Conservation (phyloP, 2,329 filamentous ascomycete genomes). For the Colletotrichum camelliae region DNA sequence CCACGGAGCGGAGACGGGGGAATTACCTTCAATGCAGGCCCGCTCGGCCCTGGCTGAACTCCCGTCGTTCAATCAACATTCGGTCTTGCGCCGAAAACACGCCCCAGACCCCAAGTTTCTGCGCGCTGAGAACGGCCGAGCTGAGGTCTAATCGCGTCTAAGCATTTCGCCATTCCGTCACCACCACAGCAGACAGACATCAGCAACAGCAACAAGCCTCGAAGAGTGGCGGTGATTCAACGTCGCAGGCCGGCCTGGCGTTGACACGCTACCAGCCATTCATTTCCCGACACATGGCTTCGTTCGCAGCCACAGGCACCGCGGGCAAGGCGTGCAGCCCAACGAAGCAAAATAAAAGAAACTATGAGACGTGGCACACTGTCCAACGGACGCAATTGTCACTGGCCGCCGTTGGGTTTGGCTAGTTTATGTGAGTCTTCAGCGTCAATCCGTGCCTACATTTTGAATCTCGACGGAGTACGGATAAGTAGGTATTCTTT, state of each 20-base stretch:
- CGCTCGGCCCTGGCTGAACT: not conserved
- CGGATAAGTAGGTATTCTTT: not conserved
- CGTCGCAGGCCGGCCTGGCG: not conserved
- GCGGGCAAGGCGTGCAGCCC: not conserved
- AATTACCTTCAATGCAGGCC: not conserved
- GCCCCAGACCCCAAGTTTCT: not conserved
- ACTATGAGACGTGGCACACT: constrained; percentile 1
- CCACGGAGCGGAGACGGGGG: not conserved
- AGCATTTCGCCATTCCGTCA: not conserved
- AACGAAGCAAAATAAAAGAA: constrained; percentile 1
- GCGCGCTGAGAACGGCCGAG: not conserved
- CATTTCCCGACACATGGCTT: not conserved
- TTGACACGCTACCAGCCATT: not conserved
- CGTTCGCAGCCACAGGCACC: not conserved
- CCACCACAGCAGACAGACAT: not conserved
- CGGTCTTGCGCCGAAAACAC: not conserved
- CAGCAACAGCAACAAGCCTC: not conserved
- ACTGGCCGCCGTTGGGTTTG: not conserved
- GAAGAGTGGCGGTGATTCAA: not conserved
- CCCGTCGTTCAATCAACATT: not conserved
- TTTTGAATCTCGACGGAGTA: not conserved
- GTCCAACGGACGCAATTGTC: not conserved
- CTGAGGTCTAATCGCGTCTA: not conserved
- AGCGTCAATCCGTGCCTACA: not conserved
- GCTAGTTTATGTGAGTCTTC: not conserved